Conservation (phyloP, 2,329 filamentous ascomycete species). For the Sphaerulina vaccinii region DNA sequence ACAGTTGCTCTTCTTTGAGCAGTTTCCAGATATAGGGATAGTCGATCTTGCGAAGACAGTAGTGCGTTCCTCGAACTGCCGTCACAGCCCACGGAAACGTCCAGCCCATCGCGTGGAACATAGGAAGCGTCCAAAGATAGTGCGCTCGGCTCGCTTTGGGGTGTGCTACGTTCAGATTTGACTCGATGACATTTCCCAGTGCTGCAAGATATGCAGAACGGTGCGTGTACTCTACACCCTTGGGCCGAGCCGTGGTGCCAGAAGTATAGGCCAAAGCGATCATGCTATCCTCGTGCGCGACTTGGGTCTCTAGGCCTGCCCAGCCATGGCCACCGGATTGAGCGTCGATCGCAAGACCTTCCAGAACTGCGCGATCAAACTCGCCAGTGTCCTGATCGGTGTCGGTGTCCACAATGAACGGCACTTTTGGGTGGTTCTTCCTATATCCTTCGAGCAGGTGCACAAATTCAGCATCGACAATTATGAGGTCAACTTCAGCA, state of each 20-base stretch:
- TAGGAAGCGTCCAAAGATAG: conserved; percentile 66
- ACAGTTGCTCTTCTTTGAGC: conserved; percentile 81
- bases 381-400: conserved; percentile 76
- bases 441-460: conserved; percentile 67
- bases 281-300: conserved; percentile 72
- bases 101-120: conserved; percentile 68
- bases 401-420: conserved; percentile 79
- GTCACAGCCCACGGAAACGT: conserved; percentile 66
- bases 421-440: conserved; percentile 60
- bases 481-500: conserved; percentile 79
- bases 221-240: conserved; percentile 91
- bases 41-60: conserved; percentile 91
- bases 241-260: conserved; percentile 86
- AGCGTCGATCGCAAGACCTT: conserved; percentile 72
- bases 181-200: conserved; percentile 83
- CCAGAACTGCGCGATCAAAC: conserved; percentile 78
- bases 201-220: conserved; percentile 82
- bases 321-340: conserved; percentile 69
- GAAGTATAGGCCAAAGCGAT: conserved; percentile 91
- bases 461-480: conserved; percentile 80
- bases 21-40: conserved; percentile 90
- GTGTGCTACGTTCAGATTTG: conserved; percentile 64
- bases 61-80: conserved; percentile 88
- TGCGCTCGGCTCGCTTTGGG: conserved; percentile 56
- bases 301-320: conserved; percentile 70